Conservation (phyloP, 768 basidiomycete genomes). For the Rickenella mellea region DNA sequence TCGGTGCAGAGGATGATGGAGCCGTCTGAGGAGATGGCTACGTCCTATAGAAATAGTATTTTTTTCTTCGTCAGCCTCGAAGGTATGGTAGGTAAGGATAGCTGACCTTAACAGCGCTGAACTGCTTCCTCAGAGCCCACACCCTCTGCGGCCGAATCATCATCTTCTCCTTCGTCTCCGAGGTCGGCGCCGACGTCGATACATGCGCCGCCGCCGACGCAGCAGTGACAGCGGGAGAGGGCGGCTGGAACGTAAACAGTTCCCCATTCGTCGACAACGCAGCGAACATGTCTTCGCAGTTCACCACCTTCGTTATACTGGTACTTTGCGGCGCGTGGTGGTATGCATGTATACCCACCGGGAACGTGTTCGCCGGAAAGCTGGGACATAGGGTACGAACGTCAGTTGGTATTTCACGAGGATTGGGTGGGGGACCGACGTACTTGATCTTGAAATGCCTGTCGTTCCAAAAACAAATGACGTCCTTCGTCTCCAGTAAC, state of each 20-base stretch:
- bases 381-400: constrained; percentile 20
- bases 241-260: constrained; percentile 69
- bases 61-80: not conserved
- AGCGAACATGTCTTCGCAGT: constrained; percentile 72
- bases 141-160: constrained; percentile 75
- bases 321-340: constrained; percentile 65
- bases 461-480: constrained; percentile 77
- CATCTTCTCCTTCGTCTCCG: constrained; percentile 14
- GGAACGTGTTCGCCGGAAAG: constrained; percentile 73
- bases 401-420: constrained; percentile 1
- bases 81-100: not conserved
- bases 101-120: constrained; percentile 68
- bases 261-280: constrained; percentile 84
- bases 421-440: constrained; percentile 11
- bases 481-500: constrained; percentile 70
- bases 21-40: constrained; percentile 82
- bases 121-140: constrained; percentile 83
- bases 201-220: constrained; percentile 20
- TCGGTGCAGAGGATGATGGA: constrained; percentile 87
- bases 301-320: constrained; percentile 69
- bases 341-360: constrained; percentile 67
- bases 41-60: constrained; percentile 46
- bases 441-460: constrained; percentile 66
- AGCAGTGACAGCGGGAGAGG: constrained; percentile 20
- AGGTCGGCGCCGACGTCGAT: constrained; percentile 21